These are phyloP conservation scores for Fusarium cicatricum DNA, from an alignment of 2,329 filamentous ascomycete genomes.

Conservation along the genomic window DNA sequence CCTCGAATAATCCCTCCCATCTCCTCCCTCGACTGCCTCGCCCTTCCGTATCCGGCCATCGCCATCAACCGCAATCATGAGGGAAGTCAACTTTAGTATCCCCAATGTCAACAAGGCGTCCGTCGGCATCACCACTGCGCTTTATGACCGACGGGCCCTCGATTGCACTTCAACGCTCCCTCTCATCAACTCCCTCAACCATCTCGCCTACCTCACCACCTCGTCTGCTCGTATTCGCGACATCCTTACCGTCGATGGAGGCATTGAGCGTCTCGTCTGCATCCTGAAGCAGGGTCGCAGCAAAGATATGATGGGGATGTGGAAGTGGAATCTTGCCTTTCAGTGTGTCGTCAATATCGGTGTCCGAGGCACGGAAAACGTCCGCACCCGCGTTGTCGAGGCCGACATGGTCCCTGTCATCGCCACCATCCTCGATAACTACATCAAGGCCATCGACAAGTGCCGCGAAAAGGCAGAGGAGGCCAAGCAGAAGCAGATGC, in stretches of 20 bases:
- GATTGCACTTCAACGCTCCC: conserved; percentile 98
- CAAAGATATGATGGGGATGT: conserved; percentile 99
- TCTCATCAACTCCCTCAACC: conserved; percentile 98
- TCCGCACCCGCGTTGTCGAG: conserved; percentile 94
- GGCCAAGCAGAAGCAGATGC: conserved; percentile 74
- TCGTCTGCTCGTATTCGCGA: conserved; percentile 97
- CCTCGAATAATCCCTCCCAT: conserved; percentile 36
- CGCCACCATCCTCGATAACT: conserved; percentile 97
- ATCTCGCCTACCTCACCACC: conserved; percentile 97
- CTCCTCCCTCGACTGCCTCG: conserved; percentile 21
- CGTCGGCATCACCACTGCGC: conserved; percentile 96
- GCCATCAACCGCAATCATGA: conserved; percentile 71
- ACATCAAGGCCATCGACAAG: conserved; percentile 95
- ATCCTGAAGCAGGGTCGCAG: conserved; percentile 97
- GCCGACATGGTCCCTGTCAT: conserved; percentile 99
- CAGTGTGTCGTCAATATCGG: conserved; percentile 99
- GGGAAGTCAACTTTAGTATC: conserved; percentile 99
- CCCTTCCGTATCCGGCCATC: conserved; percentile 21
- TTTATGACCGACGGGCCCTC: conserved; percentile 96
- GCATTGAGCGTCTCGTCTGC: conserved; percentile 94
- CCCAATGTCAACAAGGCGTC: conserved; percentile 99
- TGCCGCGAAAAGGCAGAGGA: conserved; percentile 88
- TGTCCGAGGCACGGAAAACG: conserved; percentile 91
- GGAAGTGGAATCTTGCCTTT: conserved; percentile 99
- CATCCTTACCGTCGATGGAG: conserved; percentile 98